Conservation (phyloP, 2,329 filamentous ascomycete genomes). For the Paracoccidioides brasiliensis region DNA sequence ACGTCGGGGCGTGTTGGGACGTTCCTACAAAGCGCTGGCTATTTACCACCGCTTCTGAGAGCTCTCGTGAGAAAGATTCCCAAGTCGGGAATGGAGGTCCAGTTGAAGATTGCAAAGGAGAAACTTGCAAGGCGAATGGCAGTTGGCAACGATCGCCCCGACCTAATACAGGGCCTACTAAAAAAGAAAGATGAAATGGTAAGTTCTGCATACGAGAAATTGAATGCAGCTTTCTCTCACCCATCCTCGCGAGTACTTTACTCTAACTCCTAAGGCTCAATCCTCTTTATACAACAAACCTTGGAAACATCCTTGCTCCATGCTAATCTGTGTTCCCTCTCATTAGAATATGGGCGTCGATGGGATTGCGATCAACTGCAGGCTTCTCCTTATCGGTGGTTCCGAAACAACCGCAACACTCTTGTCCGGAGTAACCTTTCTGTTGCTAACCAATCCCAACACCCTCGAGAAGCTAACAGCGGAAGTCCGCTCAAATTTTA, state of each 20-base stretch:
- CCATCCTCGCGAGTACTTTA: background rate
- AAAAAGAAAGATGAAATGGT: conserved; percentile 4
- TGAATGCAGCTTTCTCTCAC: background rate
- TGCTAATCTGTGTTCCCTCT: background rate
- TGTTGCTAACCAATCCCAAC: conserved; percentile 25
- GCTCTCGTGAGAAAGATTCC: conserved; percentile 10
- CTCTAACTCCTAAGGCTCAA: too few species aligned
- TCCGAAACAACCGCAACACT: conserved; percentile 37
- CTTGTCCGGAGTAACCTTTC: conserved; percentile 30
- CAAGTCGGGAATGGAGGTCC: background rate
- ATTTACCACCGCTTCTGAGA: conserved; percentile 8
- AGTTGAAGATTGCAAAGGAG: conserved; percentile 4
- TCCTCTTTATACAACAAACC: too few species aligned
- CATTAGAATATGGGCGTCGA: conserved; percentile 10
- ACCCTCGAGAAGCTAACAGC: conserved; percentile 19
- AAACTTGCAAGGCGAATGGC: conserved; percentile 1
- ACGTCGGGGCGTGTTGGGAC: conserved; percentile 7
- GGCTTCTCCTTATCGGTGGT: conserved; percentile 28
- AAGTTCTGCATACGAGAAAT: background rate
- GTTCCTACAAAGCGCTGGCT: conserved; percentile 1
- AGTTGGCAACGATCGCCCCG: background rate
- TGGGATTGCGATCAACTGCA: conserved; percentile 25
- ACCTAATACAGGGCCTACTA: conserved; percentile 1
- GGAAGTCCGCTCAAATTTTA: conserved; percentile 32
- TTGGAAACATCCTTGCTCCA: background rate